Evolutionary conservation across 73 alveolate genomes (phyloP).

Genomic region (Blepharisma japonicum): DNA sequence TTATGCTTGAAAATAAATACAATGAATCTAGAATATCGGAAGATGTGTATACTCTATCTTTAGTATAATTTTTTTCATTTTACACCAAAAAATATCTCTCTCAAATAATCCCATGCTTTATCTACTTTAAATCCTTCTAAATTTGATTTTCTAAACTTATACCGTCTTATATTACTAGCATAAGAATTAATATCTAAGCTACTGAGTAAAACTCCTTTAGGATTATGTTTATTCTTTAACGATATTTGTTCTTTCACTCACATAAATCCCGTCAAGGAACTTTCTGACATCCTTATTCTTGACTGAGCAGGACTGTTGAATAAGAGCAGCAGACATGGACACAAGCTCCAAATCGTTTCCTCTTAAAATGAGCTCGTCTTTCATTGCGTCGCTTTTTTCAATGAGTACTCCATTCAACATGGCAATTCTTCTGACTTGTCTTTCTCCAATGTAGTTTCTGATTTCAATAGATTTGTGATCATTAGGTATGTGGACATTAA

Average conservation of each 20-base stretch:
- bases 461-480: slow-evolving; percentile 78
- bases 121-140: no score
- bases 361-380: slow-evolving; percentile 40
- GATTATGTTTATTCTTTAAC: no score
- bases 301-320: slow-evolving; percentile 77
- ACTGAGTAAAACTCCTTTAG: no score
- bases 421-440: slow-evolving; percentile 73
- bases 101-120: no score
- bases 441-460: slow-evolving; percentile 93
- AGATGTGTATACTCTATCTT: no score
- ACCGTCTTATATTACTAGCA: no score
- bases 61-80: no score
- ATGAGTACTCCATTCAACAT: slow-evolving; percentile 80
- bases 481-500: slow-evolving; percentile 75
- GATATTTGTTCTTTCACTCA: slow-evolving; percentile 45
- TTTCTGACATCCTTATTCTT: slow-evolving; percentile 93
- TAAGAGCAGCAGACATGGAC: slow-evolving; percentile 47
- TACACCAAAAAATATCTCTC: no score
- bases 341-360: slow-evolving; percentile 41
- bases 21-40: no score
- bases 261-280: slow-evolving; percentile 96
- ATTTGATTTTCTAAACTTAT: no score
- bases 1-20: no score
- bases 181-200: no score
- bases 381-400: slow-evolving; percentile 53